These are phyloP conservation scores for Hygrophila difformis DNA, from an alignment of 257 asterid species.

Conservation along the genomic window DNA sequence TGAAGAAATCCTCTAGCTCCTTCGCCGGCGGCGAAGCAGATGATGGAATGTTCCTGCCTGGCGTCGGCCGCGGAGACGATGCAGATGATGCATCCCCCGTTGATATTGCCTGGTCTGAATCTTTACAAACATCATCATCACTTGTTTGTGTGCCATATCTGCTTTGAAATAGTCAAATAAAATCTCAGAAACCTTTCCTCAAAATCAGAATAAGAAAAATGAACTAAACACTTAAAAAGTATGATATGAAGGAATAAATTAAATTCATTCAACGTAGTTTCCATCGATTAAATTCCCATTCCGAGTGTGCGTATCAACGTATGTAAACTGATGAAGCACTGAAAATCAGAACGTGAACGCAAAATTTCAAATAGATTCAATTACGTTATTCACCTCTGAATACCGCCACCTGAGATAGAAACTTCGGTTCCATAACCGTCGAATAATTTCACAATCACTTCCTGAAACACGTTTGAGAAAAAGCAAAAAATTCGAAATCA, in stretches of 20 bases:
- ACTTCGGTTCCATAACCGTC: conserved; percentile 32
- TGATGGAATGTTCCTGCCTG: neutral
- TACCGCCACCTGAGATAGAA: conserved; percentile 34
- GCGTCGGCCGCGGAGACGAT: conserved; percentile 7
- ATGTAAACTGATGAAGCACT: neutral
- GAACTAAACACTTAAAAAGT: conserved; percentile 6
- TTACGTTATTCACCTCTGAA: too few relatives aligned
- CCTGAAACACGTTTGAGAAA: conserved; percentile 12
- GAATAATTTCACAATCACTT: conserved; percentile 24
- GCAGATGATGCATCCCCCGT: conserved; percentile 17
- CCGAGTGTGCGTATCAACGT: neutral
- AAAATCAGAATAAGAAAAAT: conserved; percentile 1
- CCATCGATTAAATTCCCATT: neutral
- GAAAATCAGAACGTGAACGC: conserved; percentile 3
- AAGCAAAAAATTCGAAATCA: neutral
- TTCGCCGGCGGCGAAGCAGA: conserved; percentile 35
- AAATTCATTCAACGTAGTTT: conserved; percentile 4
- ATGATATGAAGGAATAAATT: conserved; percentile 6
- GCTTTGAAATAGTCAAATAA: conserved; percentile 6
- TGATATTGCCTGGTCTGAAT: conserved; percentile 6
- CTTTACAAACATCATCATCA: conserved; percentile 24
- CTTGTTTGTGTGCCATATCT: conserved; percentile 26
- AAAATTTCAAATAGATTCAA: neutral
- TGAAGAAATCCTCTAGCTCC: conserved; percentile 67
- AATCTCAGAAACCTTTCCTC: neutral